These are phyloP conservation scores for Leccinum barrowsii DNA, from an alignment of 768 basidiomycete species.

Conservation along the genomic window DNA sequence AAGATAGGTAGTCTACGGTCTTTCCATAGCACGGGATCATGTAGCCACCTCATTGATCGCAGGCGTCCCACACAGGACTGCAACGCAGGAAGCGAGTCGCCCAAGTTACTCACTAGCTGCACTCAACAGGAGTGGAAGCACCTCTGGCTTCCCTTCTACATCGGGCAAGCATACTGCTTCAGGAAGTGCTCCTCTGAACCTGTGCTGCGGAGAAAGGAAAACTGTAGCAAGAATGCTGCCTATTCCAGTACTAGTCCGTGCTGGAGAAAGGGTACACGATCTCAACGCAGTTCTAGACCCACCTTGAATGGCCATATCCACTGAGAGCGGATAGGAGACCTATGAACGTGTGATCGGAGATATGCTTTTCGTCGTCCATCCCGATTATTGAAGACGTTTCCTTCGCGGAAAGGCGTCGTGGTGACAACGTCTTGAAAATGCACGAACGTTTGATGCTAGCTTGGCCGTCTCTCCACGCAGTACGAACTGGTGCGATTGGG, in stretches of 20 bases:
- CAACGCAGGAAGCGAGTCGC: conserved; percentile 5
- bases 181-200: conserved; percentile 12
- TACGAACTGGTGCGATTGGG: conserved; percentile 13
- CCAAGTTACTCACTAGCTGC: not conserved
- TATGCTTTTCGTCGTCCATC: conserved; percentile 22
- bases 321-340: conserved; percentile 40
- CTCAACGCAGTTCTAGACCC: not conserved
- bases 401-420: conserved; percentile 12
- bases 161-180: conserved; percentile 8
- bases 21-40: conserved; percentile 6
- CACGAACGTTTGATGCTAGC: not conserved
- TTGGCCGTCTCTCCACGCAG: not conserved
- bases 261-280: conserved; percentile 10
- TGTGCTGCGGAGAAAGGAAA: conserved; percentile 10
- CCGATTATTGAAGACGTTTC: not conserved
- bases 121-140: conserved; percentile 25
- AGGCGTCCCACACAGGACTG: not conserved
- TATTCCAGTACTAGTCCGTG: conserved; percentile 12
- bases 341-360: conserved; percentile 28
- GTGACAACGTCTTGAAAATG: not conserved
- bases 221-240: conserved; percentile 15
- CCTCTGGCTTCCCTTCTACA: conserved; percentile 12
- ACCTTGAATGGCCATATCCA: conserved; percentile 45
- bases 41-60: conserved; percentile 9
- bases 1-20: not conserved